Conservation (phyloP, 495 filamentous ascomycete species). For the Baudoinia panamericana region DNA sequence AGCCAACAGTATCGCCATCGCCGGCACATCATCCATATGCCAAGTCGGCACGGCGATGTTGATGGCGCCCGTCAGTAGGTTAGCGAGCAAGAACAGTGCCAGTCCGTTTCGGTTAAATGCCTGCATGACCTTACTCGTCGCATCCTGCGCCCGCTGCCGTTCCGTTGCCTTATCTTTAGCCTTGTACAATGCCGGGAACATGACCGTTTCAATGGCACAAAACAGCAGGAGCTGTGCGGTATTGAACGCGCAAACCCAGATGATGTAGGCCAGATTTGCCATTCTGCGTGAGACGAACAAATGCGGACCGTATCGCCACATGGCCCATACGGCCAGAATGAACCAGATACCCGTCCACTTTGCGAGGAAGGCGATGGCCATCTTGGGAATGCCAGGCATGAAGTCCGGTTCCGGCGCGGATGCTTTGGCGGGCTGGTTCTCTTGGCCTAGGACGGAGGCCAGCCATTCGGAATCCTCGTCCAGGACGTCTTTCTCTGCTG, state of each 20-base stretch:
- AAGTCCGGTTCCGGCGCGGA: slow-evolving; percentile 22
- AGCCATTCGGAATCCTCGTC: slow-evolving; percentile 21
- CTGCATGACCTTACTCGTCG: slow-evolving; percentile 63
- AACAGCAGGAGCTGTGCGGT: slow-evolving; percentile 63
- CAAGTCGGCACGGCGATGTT: slow-evolving; percentile 78
- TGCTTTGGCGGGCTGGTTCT: background rate
- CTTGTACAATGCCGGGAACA: slow-evolving; percentile 60
- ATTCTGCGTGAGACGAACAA: slow-evolving; percentile 73
- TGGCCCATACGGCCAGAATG: slow-evolving; percentile 50
- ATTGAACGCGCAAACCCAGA: slow-evolving; percentile 88
- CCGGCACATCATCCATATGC: slow-evolving; percentile 43
- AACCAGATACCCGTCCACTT: slow-evolving; percentile 53
- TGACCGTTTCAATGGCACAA: slow-evolving; percentile 57
- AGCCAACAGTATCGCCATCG: slow-evolving; percentile 59
- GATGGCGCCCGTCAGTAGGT: slow-evolving; percentile 74
- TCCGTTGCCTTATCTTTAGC: slow-evolving; percentile 37
- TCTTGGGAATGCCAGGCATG: slow-evolving; percentile 32
- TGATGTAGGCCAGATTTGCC: slow-evolving; percentile 84
- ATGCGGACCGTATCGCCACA: slow-evolving; percentile 54
- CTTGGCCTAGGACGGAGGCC: slow-evolving; percentile 1
- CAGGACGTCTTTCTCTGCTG: slow-evolving; percentile 4
- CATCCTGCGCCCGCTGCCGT: slow-evolving; percentile 43
- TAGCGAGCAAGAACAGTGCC: slow-evolving; percentile 74
- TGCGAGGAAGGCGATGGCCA: slow-evolving; percentile 46
- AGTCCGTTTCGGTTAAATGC: slow-evolving; percentile 85